Base-by-base conservation (phyloP, 495 filamentous ascomycete species). In the Umbilicaria muhlenbergii region DNA sequence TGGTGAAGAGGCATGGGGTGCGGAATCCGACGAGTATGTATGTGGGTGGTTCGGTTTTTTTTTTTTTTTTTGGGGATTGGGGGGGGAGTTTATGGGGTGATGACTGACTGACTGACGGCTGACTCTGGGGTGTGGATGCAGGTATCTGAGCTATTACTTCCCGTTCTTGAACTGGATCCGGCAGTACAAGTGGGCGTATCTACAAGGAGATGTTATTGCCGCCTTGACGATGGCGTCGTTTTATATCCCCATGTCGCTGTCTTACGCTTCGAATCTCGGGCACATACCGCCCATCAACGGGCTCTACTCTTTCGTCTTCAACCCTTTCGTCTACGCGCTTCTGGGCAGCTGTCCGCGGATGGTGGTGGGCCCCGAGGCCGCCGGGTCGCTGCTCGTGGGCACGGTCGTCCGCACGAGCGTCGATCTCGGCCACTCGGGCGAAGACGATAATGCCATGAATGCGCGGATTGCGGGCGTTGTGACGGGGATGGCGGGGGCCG, bases 201-300 rank as follows among this genome's bases (percentile, higher is more conserved):
- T 96, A 21, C 71, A 79, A 50, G 91, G 92, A 28, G 91, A 99
- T 63, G 66, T 95, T 28, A 68, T 87, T 10, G 87, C 91, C 11
- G 71, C 83, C 37, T 58, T 96, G 42, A 95, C 91, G 2, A 79
- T 99, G 62, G 86, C 89, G 1, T 94, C 87, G 12, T 87, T 99
- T 65, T 99, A 99, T 55, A 83, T 99, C 33, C 91, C 91, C 19
- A 95, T 99, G 89, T 80, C 89, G 0, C 73, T 99, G 21, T 95
- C 88, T 4, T 73, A 87, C 46, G 86, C 89, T n/a, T 76, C 81
- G 21, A 99, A 96, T 58, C 77, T 99, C 34, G 91, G 80, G 6
- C 89, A 96, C 54, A 76, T 94, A 13, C 87, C 89, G 8, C 80
- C 91, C 0, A 86, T 96, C 61, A 86, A 93, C 55, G 91, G 91